Percentiles rank a stretch among this genome's conserved stretches.
These are phyloP conservation scores for Serendipita sp. DNA, from an alignment of 768 basidiomycete genomes.

Conservation along the genomic window DNA sequence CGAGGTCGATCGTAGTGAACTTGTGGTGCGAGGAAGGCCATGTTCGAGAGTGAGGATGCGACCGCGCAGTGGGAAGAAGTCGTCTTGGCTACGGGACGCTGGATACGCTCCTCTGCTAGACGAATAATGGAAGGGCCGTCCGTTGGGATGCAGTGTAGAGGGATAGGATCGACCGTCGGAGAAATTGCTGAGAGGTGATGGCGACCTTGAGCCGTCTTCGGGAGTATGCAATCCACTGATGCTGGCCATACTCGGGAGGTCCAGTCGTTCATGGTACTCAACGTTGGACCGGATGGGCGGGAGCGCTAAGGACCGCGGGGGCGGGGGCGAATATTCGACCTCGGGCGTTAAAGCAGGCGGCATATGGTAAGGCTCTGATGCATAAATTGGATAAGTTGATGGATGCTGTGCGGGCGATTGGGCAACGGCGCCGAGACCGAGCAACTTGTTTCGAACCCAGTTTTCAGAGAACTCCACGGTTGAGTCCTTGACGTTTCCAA, in stretches of 20 bases:
- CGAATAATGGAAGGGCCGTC: background rate
- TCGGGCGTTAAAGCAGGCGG: background rate
- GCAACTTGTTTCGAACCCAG: conserved; percentile 5
- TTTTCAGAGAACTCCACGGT: conserved; percentile 1
- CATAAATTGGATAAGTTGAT: background rate
- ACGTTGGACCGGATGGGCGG: background rate
- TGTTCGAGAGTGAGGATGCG: background rate
- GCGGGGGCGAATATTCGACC: background rate
- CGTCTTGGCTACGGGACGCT: background rate
- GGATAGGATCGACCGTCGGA: background rate
- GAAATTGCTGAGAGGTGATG: conserved; percentile 1
- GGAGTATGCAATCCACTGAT: background rate
- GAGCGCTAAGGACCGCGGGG: background rate
- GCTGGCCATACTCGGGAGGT: background rate
- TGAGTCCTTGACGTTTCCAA: conserved; percentile 4
- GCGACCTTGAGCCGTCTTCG: background rate
- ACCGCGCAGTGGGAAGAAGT: background rate
- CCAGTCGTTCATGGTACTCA: background rate
- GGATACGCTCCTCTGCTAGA: background rate
- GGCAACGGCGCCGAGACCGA: background rate
- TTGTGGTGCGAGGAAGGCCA: background rate
- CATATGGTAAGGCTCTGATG: background rate
- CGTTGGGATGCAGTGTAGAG: background rate
- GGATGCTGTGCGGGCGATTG: background rate
- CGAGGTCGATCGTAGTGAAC: background rate